Evolutionary conservation across 371 early-diverging fungal genomes (phyloP), one percentile per base, ranked within the genome.

Genomic region (Haplosporangium sp.): DNA sequence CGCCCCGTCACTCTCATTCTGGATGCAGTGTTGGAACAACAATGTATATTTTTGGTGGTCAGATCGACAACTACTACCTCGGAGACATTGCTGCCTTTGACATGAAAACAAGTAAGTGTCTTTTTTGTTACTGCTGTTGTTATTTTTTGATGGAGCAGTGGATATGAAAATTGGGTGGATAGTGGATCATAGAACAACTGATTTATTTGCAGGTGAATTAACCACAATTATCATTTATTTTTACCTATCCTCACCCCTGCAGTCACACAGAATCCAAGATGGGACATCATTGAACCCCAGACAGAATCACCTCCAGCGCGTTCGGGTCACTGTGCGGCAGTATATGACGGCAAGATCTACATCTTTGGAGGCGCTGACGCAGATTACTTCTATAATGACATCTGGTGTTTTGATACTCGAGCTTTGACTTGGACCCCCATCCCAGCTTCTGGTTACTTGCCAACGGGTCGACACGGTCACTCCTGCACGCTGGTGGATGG

Each of bases 321-420:
- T 62, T 70, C 87, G 36, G 88, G 89, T 8, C 91, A 91, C 60
- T 83, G 86, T 21, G 84, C 88, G 56, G 86, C 81, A 21, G 79
- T 88, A 5, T 85, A 73, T 66, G 85, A 89, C 5, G 83, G 86
- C 64, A 87, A 83, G 72, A 74, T 91, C n/a, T 90, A 86, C 67
- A 83, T 91, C 46, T 94, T 93, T 74, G 94, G 94, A 64, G 94
- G 94, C 51, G 89, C 86, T 50, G 87, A 93, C 67, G 90, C 90
- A 56, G 86, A 88, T 18, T 81, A 79, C 45, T 85, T 89, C 63
- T 91, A 87, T 65, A 92, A 92, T 64, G 94, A 94, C 70, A 83
- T 93, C 64, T 94, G 94, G 94, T 81, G 83, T 6, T 92, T 87
- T 64, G 91, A 91, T 71, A 70, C 90, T 18, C 83, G 85, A 29